phyloP scores from a whole-genome alignment of 2,329 filamentous ascomycete genomes.

The Aureobasidium lini region DNA sequence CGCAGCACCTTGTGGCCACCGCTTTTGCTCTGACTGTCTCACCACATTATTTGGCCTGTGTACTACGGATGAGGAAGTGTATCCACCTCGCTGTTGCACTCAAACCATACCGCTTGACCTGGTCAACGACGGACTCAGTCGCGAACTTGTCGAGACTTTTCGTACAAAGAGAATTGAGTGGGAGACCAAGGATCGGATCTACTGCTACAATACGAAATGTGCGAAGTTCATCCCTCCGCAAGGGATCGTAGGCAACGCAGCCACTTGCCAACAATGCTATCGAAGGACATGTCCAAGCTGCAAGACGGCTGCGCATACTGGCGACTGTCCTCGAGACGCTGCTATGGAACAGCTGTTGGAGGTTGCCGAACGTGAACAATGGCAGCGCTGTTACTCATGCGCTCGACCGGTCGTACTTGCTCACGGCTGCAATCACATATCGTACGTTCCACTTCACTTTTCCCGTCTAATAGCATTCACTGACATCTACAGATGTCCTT shows the following conservation, averaged over 20 bases:
- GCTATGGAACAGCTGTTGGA: conserved; percentile 34
- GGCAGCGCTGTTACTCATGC: conserved; percentile 47
- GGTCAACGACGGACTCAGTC: conserved; percentile 31
- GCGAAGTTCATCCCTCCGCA: conserved; percentile 39
- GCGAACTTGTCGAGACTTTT: conserved; percentile 31
- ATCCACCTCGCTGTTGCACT: conserved; percentile 49
- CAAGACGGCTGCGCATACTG: conserved; percentile 40
- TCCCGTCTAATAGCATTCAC: not conserved
- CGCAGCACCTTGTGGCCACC: conserved; percentile 32
- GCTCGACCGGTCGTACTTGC: conserved; percentile 41
- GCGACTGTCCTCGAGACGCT: conserved; percentile 43
- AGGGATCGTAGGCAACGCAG: conserved; percentile 29
- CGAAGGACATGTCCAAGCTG: conserved; percentile 44
- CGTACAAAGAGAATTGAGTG: conserved; percentile 43
- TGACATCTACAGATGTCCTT: conserved; percentile 20
- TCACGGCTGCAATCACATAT: conserved; percentile 51
- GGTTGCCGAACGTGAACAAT: conserved; percentile 37
- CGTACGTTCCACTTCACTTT: conserved; percentile 32
- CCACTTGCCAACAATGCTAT: conserved; percentile 37
- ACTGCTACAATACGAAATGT: conserved; percentile 43
- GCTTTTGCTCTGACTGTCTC: conserved; percentile 48
- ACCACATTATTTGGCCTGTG: conserved; percentile 36
- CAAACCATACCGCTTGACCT: conserved; percentile 33
- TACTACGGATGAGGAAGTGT: conserved; percentile 44
- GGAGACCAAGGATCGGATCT: conserved; percentile 41